Base-by-base conservation (phyloP, 2,329 filamentous ascomycete species). In the Harringtonia aguacate region DNA sequence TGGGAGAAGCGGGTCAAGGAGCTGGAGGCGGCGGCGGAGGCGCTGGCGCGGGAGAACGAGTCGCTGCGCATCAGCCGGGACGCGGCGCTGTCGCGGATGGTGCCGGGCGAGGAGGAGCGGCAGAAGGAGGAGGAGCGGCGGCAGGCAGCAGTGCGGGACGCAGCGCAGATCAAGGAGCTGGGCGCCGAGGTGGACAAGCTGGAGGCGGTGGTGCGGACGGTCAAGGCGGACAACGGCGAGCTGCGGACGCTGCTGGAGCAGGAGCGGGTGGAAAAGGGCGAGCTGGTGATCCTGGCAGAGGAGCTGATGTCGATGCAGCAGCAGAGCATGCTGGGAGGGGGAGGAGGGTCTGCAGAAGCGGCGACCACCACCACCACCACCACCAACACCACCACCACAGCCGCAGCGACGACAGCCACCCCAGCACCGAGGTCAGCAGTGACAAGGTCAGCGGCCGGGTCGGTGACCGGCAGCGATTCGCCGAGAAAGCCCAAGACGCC, bases 1-100 rank as follows among this genome's bases (percentile, higher is more conserved):
- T 92, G 87, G 77, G 87, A 94, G 63, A 94, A 94, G 71, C 86
- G 84, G 57, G 77, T 90, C 45, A 77, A 77, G 43, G 85, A 90
- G 54, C 75, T 95, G 3, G 85, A 94, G 62, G 60, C 62, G 17
- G 79, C 79, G 49, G 70, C 94, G 36, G 79, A 79, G 37, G 76
- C 83, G 36, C 72, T 90, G 12, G 66, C 67, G 41, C 75, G 77
- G 41, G 85, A 94, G 56, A 88, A 92, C 53, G 82, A 90, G 50
- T 78, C 79, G 47, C 68, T 94, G 22, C 77, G 78, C 50, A 66
- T 69, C 36, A 77, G 78, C 34, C 74, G 75, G 22, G 80, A 89
- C 55, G 70, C 73, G 20, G 82, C 79, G 10, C 74, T 84, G 59
- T 77, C 75, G 33, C 79, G 73, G 46, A 63, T 75, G 36, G 70